Evolutionary conservation across 139 green algal species (phyloP), one percentile per base, ranked within the genome.

Genomic region (Diplosphaera chodatii): DNA sequence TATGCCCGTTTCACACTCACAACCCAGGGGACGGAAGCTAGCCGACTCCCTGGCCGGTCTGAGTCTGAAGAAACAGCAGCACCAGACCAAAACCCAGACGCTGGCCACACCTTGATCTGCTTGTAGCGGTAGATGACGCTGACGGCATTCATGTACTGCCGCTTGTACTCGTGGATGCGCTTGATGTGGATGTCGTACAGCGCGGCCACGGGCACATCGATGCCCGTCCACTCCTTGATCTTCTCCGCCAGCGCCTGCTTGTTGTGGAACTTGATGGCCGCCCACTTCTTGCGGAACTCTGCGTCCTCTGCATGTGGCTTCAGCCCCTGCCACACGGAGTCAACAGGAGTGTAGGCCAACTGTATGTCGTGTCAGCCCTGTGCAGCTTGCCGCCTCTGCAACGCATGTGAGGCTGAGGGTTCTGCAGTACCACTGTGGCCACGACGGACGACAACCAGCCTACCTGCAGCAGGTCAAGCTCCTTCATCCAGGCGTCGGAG

Each of bases 171-270:
- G 73, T 92, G 87, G 40, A 94, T 94, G 68, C 88, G 78, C 77
- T 92, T 94, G 56, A 94, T 84, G 71, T 98, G 95, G 64, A 99
- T 82, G 86, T 99, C 95, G 70, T 95, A 98, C 86, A 99, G 87
- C 30, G 89, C 77, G 66, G 87, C 63, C 25, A 72, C 75, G 33
- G 78, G 41, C 27, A 98, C 82, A 55, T 87, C 78, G 55, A 93
- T 80, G 73, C 91, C 93, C 66, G 85, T 93, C 25, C 66, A 48
- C 22, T 81, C 79, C 80, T 88, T 81, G 66, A 98, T 82, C 48
- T 88, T 88, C 0, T 67, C 74, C 2, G 87, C 89, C n/a, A 95
- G 82, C n/a, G 73, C 74, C 34, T 81, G 48, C 88, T 99, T 99
- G 80, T 86, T 87, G 1, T 67, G 55, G 29, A 75, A 70, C 90